Evolutionary conservation across 768 basidiomycete species (phyloP), one percentile per base, ranked within the genome.

Genomic region (Ramaria sp.): DNA sequence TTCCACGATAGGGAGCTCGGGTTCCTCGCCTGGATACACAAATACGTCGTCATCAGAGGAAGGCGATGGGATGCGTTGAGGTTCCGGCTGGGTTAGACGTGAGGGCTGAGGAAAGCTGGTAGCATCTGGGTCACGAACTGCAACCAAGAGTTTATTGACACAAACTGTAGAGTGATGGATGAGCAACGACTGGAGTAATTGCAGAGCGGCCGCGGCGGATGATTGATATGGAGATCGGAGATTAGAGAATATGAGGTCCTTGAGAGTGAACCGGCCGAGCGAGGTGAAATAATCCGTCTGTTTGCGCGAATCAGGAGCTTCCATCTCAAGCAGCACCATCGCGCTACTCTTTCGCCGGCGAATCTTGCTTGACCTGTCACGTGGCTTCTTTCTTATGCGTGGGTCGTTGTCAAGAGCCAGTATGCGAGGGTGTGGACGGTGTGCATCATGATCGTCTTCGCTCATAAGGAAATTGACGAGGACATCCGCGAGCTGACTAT

Each of bases 311-410:
- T 79, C 79, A 0, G 87, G 85, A 1, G 82, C 83, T 64, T 90
- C 83, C 75, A 88, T 81, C 64, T 92, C 87, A 50, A 96, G 70
- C n/a, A 92, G 71, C n/a, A 78, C 71, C 87, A 95, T 90, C 0
- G 91, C 92, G 48, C 85, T 90, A 60, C 90, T 94, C 67, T 89
- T 89, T 55, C 87, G 76, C 44, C 80, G 71, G 51, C 76, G 72
- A 28, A 73, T 64, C 61, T 77, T 83, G 51, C 38, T 41, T 63
- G 67, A 22, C 73, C 68, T 50, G 68, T 75, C 45, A n/a, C 48
- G 43, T 45, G 18, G 43, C 44, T 38, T 48, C 27, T 52, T 16
- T 25, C 44, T 24, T 43, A 34, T 25, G 22, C 41, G 20, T 44
- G 56, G 3, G 2, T 25, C 4, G 47, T n/a, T 10, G 47, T 36